Percentiles rank a stretch among this genome's conserved stretches.
phyloP scores from a whole-genome alignment of 495 filamentous ascomycete genomes.

The Penicillium angulare region DNA sequence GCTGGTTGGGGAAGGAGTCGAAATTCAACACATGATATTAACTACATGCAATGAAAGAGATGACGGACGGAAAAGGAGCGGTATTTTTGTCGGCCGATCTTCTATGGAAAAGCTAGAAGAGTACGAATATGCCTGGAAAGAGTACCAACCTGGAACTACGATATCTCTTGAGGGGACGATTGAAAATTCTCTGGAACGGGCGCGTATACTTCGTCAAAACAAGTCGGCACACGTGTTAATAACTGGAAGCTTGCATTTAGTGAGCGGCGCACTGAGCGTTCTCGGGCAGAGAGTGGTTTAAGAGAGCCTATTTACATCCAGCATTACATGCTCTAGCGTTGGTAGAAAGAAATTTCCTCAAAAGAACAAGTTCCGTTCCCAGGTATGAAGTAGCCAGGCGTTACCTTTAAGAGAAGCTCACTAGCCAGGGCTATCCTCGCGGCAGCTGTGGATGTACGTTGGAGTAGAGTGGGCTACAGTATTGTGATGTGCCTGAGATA shows the following conservation, averaged over 20 bases:
- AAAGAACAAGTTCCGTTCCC: no score
- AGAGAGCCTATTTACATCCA: no score
- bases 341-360: no score
- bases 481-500: no score
- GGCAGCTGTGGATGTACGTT: no score
- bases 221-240: slow-evolving; percentile 47
- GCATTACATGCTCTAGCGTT: no score
- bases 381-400: no score
- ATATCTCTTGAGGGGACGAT: slow-evolving; percentile 15
- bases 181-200: slow-evolving; percentile 18
- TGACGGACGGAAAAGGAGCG: slow-evolving; percentile 22
- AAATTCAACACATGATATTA: slow-evolving; percentile 31
- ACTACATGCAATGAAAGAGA: slow-evolving; percentile 32
- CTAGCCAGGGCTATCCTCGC: no score
- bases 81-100: slow-evolving; percentile 11
- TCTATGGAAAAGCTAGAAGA: slow-evolving; percentile 24
- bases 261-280: slow-evolving; percentile 26
- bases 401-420: no score
- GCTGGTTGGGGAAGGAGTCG: slow-evolving; percentile 19
- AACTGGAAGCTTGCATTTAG: slow-evolving; percentile 62
- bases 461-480: no score
- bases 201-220: slow-evolving; percentile 18
- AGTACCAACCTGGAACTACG: slow-evolving; percentile 11
- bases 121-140: slow-evolving; percentile 25
- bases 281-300: no score